These are phyloP conservation scores for Pichia paraexigua DNA, from an alignment of 805 yeast species.

Conservation along the genomic window DNA sequence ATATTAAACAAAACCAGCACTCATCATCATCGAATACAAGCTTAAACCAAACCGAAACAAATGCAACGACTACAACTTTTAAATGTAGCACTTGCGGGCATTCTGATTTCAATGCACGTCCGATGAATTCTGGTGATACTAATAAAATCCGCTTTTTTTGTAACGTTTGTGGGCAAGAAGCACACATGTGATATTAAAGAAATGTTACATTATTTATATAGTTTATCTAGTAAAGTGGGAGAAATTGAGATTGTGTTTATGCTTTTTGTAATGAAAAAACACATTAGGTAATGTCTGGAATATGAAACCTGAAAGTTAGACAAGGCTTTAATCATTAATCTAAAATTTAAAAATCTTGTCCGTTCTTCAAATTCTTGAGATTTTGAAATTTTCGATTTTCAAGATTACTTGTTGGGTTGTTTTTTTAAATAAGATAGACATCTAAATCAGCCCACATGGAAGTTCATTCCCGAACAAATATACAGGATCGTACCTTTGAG, in stretches of 20 bases:
- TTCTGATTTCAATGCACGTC: not conserved
- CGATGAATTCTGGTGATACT: constrained; percentile 11
- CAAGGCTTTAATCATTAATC: not conserved
- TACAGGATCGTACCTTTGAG: constrained; percentile 84
- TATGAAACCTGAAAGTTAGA: not conserved
- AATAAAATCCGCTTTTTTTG: constrained; percentile 21
- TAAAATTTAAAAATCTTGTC: not conserved
- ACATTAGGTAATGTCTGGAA: not conserved
- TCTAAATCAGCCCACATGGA: constrained; percentile 14
- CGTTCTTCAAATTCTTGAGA: not conserved
- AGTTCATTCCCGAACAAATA: constrained; percentile 24
- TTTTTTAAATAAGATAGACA: not conserved
- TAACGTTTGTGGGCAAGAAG: constrained; percentile 22
- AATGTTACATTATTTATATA: not conserved
- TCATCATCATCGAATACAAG: not conserved
- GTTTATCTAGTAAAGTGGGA: not conserved
- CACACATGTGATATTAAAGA: constrained; percentile 1
- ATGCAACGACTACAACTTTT: not conserved
- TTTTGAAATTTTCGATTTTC: not conserved
- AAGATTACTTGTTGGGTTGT: not conserved
- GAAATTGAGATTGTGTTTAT: no score
- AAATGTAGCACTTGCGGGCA: not conserved
- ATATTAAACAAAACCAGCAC: constrained; percentile 5
- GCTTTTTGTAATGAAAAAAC: not conserved
- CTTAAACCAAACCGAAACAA: not conserved